These are phyloP conservation scores for Penicillium digitatum DNA, from an alignment of 2,329 filamentous ascomycete genomes.

Conservation along the genomic window DNA sequence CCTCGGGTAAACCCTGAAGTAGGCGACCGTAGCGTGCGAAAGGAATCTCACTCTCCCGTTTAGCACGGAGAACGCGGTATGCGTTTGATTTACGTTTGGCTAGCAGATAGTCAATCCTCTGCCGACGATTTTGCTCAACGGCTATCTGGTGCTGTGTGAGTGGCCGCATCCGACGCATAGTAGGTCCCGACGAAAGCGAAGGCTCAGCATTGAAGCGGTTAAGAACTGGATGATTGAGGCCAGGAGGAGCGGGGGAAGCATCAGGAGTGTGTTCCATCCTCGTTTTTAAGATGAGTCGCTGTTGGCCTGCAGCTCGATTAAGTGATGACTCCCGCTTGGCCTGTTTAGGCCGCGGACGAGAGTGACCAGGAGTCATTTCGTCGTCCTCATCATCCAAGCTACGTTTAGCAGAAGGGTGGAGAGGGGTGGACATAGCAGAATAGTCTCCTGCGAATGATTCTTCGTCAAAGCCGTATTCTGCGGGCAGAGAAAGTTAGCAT, in stretches of 20 bases:
- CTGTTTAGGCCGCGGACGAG: constrained; percentile 40
- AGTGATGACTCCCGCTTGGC: constrained; percentile 38
- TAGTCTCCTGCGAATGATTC: constrained; percentile 33
- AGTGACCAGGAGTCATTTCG: constrained; percentile 36
- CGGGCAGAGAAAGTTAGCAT: constrained; percentile 2
- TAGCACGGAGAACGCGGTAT: constrained; percentile 36
- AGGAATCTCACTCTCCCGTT: constrained; percentile 40
- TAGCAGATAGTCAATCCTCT: constrained; percentile 48
- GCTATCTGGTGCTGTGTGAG: constrained; percentile 50
- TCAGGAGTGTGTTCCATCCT: constrained; percentile 43
- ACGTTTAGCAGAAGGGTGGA: constrained; percentile 37
- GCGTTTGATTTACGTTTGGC: constrained; percentile 41
- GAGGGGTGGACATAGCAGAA: constrained; percentile 35
- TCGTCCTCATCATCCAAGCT: constrained; percentile 42
- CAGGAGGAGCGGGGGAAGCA: constrained; percentile 44
- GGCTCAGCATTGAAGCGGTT: constrained; percentile 40
- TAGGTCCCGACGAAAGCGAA: constrained; percentile 28
- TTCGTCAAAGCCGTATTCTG: constrained; percentile 34
- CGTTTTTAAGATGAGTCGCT: constrained; percentile 45
- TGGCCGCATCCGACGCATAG: constrained; percentile 43
- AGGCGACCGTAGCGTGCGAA: constrained; percentile 42
- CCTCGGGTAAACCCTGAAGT: constrained; percentile 41
- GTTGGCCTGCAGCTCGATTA: constrained; percentile 35
- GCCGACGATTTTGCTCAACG: constrained; percentile 47
- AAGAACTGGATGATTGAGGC: constrained; percentile 41